Conservation (phyloP, 306 rosid species). For the Casuarina cunninghamiana region DNA sequence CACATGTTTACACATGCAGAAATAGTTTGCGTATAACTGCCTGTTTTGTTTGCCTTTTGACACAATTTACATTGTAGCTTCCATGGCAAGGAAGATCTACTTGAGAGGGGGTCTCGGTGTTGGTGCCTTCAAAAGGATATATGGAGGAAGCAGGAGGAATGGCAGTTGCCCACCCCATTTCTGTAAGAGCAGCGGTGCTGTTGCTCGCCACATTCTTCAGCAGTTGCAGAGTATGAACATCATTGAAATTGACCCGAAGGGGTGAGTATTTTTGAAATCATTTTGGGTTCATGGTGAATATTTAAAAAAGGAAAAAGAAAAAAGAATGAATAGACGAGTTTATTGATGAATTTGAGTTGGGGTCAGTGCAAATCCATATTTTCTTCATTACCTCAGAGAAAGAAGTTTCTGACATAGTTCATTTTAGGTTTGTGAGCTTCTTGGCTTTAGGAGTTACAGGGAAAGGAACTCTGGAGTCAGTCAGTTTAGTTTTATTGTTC, state of each 20-base stretch:
- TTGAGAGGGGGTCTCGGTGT: conserved; percentile 85
- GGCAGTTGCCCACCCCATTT: conserved; percentile 83
- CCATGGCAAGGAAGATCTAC: conserved; percentile 80
- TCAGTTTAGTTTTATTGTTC: background rate
- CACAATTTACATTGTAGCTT: conserved; percentile 35
- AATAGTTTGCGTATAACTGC: no score
- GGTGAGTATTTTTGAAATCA: conserved; percentile 37
- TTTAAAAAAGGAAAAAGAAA: background rate
- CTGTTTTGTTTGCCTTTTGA: no score
- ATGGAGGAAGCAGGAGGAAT: conserved; percentile 80
- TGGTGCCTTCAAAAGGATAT: conserved; percentile 67
- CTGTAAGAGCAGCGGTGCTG: conserved; percentile 69
- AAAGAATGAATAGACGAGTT: background rate
- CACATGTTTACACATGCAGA: no score
- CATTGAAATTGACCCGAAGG: conserved; percentile 57
- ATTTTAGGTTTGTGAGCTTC: background rate
- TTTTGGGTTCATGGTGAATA: background rate
- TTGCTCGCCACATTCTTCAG: conserved; percentile 68
- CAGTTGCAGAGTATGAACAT: conserved; percentile 59
- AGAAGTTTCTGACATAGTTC: background rate
- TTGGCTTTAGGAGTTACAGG: background rate
- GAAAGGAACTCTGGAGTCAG: background rate
- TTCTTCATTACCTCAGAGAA: background rate
- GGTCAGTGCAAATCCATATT: no score
- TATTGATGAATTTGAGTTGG: no score